phyloP scores from a whole-genome alignment of 306 rosid genomes.

The Prunus campanulata region DNA sequence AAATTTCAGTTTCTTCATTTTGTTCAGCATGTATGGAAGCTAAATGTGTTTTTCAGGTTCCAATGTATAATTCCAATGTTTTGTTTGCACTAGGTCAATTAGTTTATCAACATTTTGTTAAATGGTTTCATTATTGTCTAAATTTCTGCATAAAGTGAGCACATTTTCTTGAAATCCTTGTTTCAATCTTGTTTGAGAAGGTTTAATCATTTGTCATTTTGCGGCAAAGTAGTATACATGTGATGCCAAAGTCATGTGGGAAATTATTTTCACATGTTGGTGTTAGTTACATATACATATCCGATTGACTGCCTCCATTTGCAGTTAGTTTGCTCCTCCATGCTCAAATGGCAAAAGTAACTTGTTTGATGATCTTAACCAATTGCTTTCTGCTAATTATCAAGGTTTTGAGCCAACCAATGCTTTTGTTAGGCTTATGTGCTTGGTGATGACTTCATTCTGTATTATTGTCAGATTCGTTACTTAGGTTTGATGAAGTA shows the following conservation, averaged over 20 bases:
- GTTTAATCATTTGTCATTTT: not conserved
- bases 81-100: not conserved
- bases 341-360: not conserved
- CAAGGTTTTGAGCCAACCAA: not conserved
- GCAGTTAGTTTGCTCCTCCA: not conserved
- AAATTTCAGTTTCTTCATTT: slow-evolving; percentile 7
- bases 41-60: not conserved
- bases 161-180: not conserved
- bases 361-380: not conserved
- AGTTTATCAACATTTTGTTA: not conserved
- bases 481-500: not conserved
- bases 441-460: not conserved
- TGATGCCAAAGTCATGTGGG: not conserved
- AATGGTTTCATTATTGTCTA: slow-evolving; percentile 1
- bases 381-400: not conserved
- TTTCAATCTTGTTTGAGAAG: not conserved
- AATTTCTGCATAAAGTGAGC: not conserved
- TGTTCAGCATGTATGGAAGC: slow-evolving; percentile 1
- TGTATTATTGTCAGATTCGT: not conserved
- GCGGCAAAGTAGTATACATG: not conserved
- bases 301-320: not conserved
- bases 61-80: not conserved
- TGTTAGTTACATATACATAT: not conserved
- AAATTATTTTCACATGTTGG: not conserved
- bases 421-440: not conserved